Evolutionary conservation across 768 basidiomycete species (phyloP).

Genomic region (Lentinula aciculospora): DNA sequence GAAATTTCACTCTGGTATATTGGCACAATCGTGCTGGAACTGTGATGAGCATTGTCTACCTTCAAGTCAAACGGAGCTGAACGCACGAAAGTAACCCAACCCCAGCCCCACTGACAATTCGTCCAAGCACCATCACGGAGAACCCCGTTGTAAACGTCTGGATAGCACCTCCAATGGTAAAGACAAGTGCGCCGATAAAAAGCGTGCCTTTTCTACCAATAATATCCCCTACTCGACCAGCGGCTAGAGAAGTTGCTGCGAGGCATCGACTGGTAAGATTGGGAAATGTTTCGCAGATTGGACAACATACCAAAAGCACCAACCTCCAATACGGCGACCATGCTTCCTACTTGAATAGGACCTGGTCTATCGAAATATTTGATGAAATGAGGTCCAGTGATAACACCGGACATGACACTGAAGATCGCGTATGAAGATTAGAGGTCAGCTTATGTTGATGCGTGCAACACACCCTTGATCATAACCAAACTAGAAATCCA

Average conservation of each 20-base stretch:
- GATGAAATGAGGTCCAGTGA: conserved; percentile 80
- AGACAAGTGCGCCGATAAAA: conserved; percentile 76
- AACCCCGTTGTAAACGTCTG: conserved; percentile 83
- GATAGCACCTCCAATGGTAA: conserved; percentile 83
- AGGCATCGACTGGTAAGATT: neutral
- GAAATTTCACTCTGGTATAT: conserved; percentile 96
- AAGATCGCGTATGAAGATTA: neutral
- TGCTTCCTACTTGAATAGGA: conserved; percentile 73
- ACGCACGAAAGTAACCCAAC: conserved; percentile 69
- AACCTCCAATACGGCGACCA: conserved; percentile 93
- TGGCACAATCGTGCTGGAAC: conserved; percentile 77
- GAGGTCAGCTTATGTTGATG: neutral
- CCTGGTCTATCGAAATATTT: conserved; percentile 81
- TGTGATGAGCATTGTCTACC: neutral
- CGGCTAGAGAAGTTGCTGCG: conserved; percentile 81
- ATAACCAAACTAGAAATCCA: conserved; percentile 61
- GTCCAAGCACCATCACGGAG: conserved; percentile 47
- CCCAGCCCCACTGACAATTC: conserved; percentile 40
- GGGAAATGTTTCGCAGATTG: neutral
- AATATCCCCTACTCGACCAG: conserved; percentile 80
- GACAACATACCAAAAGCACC: conserved; percentile 74
- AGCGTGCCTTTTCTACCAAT: conserved; percentile 85
- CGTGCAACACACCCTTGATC: conserved; percentile 62
- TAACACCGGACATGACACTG: conserved; percentile 85
- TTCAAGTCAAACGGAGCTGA: neutral